Evolutionary conservation across 2,329 filamentous ascomycete genomes (phyloP).

Genomic region (Xylaria sp.): DNA sequence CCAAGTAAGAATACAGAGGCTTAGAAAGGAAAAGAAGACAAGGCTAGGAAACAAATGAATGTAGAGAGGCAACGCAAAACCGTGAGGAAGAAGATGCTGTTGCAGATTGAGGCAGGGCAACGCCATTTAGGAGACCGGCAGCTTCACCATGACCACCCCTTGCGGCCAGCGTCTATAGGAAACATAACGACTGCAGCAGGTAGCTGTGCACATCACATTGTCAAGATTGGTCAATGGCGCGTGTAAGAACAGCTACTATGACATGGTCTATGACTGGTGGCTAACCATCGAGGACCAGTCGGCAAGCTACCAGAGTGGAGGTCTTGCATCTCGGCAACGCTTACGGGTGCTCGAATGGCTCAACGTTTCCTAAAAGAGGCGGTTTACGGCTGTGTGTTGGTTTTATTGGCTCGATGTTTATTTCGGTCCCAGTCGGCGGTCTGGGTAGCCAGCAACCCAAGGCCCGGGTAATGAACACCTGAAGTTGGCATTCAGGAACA

Average conservation of each 20-base stretch:
- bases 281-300: conserved; percentile 23
- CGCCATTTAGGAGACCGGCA: conserved; percentile 38
- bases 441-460: not conserved
- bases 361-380: conserved; percentile 22
- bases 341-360: conserved; percentile 20
- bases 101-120: conserved; percentile 44
- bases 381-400: conserved; percentile 23
- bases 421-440: conserved; percentile 36
- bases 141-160: conserved; percentile 32
- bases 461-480: conserved; percentile 31
- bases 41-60: conserved; percentile 30
- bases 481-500: conserved; percentile 12
- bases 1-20: conserved; percentile 43
- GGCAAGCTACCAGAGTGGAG: conserved; percentile 16
- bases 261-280: conserved; percentile 17
- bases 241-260: conserved; percentile 25
- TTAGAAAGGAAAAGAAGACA: conserved; percentile 38
- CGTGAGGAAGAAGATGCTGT: conserved; percentile 37
- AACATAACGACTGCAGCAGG: conserved; percentile 37
- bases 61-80: conserved; percentile 38
- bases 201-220: conserved; percentile 37
- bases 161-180: conserved; percentile 31
- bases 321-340: conserved; percentile 29
- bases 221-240: conserved; percentile 34
- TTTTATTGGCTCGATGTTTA: conserved; percentile 41